These are phyloP conservation scores for Leishmania martiniquensis DNA, from an alignment of 208 protist genomes.

Conservation along the genomic window DNA sequence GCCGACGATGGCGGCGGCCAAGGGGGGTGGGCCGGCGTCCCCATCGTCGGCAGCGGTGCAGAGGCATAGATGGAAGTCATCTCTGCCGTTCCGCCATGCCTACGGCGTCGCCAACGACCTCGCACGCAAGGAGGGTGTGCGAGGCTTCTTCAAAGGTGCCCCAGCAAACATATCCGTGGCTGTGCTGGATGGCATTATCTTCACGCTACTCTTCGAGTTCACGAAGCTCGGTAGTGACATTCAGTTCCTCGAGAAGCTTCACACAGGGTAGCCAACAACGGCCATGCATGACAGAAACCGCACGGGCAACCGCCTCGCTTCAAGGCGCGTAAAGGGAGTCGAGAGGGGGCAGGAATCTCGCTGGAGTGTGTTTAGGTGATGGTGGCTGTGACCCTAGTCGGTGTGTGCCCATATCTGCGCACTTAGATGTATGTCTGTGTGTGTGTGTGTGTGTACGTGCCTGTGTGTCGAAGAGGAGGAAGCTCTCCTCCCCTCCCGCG, in stretches of 20 bases:
- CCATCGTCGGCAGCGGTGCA: not conserved
- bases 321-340: not conserved
- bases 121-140: conserved; percentile 56
- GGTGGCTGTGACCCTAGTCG: not conserved
- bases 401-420: not conserved
- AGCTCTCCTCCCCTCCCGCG: not conserved
- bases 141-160: conserved; percentile 83
- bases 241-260: conserved; percentile 48
- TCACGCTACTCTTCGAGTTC: conserved; percentile 84
- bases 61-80: conserved; percentile 15
- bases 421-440: not conserved
- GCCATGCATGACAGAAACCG: not conserved
- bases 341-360: not conserved
- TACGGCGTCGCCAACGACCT: conserved; percentile 55
- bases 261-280: conserved; percentile 9
- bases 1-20: not conserved
- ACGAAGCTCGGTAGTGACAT: conserved; percentile 86
- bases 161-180: conserved; percentile 71
- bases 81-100: conserved; percentile 33
- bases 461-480: not conserved
- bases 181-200: conserved; percentile 82
- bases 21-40: not conserved
- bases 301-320: not conserved
- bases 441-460: not conserved
- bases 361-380: not conserved